Evolutionary conservation across 2,329 filamentous ascomycete species (phyloP).

Genomic region (Elsinoe ampelina): DNA sequence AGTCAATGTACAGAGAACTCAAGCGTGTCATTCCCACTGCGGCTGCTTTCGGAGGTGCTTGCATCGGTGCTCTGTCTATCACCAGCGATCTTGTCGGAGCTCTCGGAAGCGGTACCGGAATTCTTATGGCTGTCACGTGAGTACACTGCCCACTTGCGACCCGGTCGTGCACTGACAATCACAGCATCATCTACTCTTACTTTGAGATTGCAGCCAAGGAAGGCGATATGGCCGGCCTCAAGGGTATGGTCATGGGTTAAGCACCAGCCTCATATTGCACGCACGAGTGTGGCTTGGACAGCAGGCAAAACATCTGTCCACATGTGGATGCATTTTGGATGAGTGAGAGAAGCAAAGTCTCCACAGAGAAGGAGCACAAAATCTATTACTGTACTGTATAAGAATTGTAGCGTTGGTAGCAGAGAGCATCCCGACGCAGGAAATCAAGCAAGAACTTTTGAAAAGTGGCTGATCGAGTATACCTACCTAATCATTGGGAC

Average conservation of each 20-base stretch:
- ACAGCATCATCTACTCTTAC: slow-evolving; percentile 96
- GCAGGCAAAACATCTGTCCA: not conserved
- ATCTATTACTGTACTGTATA: slow-evolving; percentile 12
- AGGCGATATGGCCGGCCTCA: slow-evolving; percentile 77
- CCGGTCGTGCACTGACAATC: slow-evolving; percentile 19
- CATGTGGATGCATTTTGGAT: slow-evolving; percentile 6
- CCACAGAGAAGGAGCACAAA: not conserved
- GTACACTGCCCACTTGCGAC: slow-evolving; percentile 32
- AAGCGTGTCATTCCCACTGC: slow-evolving; percentile 99
- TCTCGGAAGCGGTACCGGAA: slow-evolving; percentile 93
- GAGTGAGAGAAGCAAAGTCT: not conserved
- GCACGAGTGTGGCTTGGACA: slow-evolving; percentile 13
- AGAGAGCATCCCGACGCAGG: slow-evolving; percentile 2
- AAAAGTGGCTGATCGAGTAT: too few species aligned
- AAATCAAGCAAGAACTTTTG: not conserved
- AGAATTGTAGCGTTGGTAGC: slow-evolving; percentile 11
- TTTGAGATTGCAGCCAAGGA: slow-evolving; percentile 99
- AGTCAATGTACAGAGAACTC: slow-evolving; percentile 99
- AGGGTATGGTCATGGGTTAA: slow-evolving; percentile 54
- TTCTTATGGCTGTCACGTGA: slow-evolving; percentile 95
- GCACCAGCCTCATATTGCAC: slow-evolving; percentile 13
- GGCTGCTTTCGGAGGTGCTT: slow-evolving; percentile 95
- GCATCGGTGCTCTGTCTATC: slow-evolving; percentile 95
- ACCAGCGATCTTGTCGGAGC: slow-evolving; percentile 92
- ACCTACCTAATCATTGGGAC: not conserved